Base-by-base conservation (phyloP, 495 filamentous ascomycete species). In the Aspergillus steynii region DNA sequence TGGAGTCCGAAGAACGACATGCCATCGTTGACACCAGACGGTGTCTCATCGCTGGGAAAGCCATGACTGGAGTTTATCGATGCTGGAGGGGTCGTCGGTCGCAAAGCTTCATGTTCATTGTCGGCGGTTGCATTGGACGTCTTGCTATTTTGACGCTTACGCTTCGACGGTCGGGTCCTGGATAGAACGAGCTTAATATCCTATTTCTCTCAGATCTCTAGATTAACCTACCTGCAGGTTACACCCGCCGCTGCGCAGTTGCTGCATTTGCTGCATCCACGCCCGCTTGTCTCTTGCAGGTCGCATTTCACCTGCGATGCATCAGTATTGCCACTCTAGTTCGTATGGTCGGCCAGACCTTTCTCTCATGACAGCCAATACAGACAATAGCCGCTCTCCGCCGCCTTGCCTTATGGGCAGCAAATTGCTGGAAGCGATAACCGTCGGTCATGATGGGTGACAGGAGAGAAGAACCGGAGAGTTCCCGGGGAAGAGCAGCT, bases 371-470 rank as follows among this genome's bases (percentile, higher is more conserved):
- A 48, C 71, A 76, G n/a, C 65, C 52, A 3, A 63, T 61, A 61
- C 73, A 76, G 26, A 70, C 73, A 34, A 74, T 58, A 54, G 72
- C 73, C 6, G 73, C 73, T 9, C 73, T 65, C 31, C 70, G 71
- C 25, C 72, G 53, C 55, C 73, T 74, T n/a, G 65, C 52, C 34
- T 67, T 65, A 26, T 65, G 65, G 31, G 61, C 61, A n/a, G 59
- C 65, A 48, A 67, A 70, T 29, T 29, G 25, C 6, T 55, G 53
- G 29, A 55, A 55, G 8, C 53, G 53, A 55, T 55, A 55, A 25
- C 29, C 29, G 32, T 55, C 53, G 5, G 53, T 20, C 53, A 55
- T 55, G 26, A 3, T 55, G 26, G 0, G 4, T 7, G 32, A 20
- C n/a, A 12, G 6, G 20, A 52, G 4, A 10, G 48, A 20, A 20